Percentiles rank a stretch among this genome's conserved stretches.
Evolutionary conservation across 148 eudicot genomes (phyloP).

Genomic region (Vaccinium darrowii): DNA sequence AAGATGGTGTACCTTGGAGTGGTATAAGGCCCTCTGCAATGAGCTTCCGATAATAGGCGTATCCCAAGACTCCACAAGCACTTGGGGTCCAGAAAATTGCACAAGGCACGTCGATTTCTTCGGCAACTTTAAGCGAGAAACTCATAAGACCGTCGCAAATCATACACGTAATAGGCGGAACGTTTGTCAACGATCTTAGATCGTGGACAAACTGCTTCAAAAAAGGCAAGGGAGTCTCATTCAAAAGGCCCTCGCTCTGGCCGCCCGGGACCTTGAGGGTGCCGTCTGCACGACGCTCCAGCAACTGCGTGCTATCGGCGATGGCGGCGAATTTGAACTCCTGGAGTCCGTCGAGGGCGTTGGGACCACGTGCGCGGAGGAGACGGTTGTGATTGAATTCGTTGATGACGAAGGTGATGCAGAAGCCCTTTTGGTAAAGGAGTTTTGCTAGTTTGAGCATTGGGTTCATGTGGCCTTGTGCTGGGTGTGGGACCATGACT

Average conservation of each 20-base stretch:
- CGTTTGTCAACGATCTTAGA: slow-evolving; percentile 10
- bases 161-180: slow-evolving; percentile 34
- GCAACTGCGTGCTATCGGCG: too few species aligned
- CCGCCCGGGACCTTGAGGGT: background rate
- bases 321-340: background rate
- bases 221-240: slow-evolving; percentile 14
- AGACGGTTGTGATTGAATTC: too few species aligned
- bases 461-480: background rate
- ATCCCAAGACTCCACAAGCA: slow-evolving; percentile 37
- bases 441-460: background rate
- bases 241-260: slow-evolving; percentile 17
- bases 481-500: background rate
- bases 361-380: too few species aligned
- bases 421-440: background rate
- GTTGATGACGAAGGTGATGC: background rate
- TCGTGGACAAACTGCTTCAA: slow-evolving; percentile 31
- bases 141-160: slow-evolving; percentile 32
- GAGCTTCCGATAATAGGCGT: slow-evolving; percentile 20
- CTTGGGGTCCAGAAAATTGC: slow-evolving; percentile 30
- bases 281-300: background rate
- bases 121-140: slow-evolving; percentile 33
- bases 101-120: slow-evolving; percentile 32
- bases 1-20: slow-evolving; percentile 33
- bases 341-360: background rate
- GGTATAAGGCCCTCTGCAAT: slow-evolving; percentile 27